Evolutionary conservation across 176 grass and related monocot genomes (phyloP).

Genomic region (Hordeum vulgare): DNA sequence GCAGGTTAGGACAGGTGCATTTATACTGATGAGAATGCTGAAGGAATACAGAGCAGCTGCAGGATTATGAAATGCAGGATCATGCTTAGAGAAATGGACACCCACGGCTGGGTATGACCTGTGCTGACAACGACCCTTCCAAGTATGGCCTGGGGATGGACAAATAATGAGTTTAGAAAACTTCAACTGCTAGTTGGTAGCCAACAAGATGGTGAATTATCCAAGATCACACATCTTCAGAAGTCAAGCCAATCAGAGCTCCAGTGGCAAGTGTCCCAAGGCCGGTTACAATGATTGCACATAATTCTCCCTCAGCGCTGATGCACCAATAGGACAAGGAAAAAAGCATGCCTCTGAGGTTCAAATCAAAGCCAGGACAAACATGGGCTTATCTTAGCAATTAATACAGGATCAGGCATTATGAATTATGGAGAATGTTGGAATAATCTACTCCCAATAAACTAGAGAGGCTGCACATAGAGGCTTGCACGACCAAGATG

Average conservation of each 20-base stretch:
- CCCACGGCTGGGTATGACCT: slow-evolving; percentile 44
- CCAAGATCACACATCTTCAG: slow-evolving; percentile 13
- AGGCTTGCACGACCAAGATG: slow-evolving; percentile 41
- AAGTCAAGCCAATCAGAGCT: slow-evolving; percentile 25
- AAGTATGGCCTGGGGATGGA: slow-evolving; percentile 8
- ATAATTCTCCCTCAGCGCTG: background rate
- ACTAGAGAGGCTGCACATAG: background rate
- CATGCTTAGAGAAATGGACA: slow-evolving; percentile 35
- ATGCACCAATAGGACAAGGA: slow-evolving; percentile 15
- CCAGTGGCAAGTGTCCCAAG: slow-evolving; percentile 6
- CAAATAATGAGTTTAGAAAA: slow-evolving; percentile 31
- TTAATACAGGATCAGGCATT: slow-evolving; percentile 21
- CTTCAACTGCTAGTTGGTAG: slow-evolving; percentile 40
- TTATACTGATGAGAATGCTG: slow-evolving; percentile 44
- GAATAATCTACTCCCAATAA: slow-evolving; percentile 28
- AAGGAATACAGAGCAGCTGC: background rate
- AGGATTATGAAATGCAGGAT: slow-evolving; percentile 26
- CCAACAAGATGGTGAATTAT: slow-evolving; percentile 11
- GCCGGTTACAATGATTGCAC: slow-evolving; percentile 25
- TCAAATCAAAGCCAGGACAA: slow-evolving; percentile 5
- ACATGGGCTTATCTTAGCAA: slow-evolving; percentile 32
- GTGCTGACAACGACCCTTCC: slow-evolving; percentile 25
- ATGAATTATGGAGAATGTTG: slow-evolving; percentile 27
- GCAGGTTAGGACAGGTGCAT: slow-evolving; percentile 18
- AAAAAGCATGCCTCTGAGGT: background rate